Evolutionary conservation across 2,329 filamentous ascomycete genomes (phyloP), one percentile per base, ranked within the genome.

Genomic region (Leptographium flavum): DNA sequence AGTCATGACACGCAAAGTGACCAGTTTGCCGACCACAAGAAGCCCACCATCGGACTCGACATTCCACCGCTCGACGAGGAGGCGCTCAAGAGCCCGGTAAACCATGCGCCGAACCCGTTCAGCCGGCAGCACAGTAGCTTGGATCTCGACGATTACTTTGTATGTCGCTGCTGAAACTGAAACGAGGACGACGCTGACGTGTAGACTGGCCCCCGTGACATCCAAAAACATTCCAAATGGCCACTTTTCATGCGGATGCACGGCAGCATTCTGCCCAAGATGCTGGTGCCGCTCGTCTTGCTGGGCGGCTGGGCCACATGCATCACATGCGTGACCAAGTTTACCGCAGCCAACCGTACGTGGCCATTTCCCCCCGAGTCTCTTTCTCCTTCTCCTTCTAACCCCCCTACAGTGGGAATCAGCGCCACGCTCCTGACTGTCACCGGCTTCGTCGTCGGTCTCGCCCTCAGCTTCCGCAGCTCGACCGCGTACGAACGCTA

Each of bases 401-500:
- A 9, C 42, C 3, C 21, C 19, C 17, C 36, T 31, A 36, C 39
- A 61, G 58, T 63, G 37, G 71, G 69, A 39, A 76, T 87, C 50
- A 71, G 72, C 56, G 76, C 70, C 19, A 70, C 85, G 33, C 69
- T 90, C 17, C 70, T 88, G 38, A 88, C 83, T 0, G 78, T 90
- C 21, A 76, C 84, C 23, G 84, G 84, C 79, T 88, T 88, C 63
- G 81, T 88, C 48, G 83, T 88, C 57, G 79, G 80, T 73, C 62
- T 88, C 56, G 74, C 80, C 13, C 67, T 90, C 49, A 85, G 80
- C 19, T 87, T 90, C 66, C 79, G 83, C 45, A 85, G 76, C 50
- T 80, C 81, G 1, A 85, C 83, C 3, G 83, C 83, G 11, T 88
- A 88, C 55, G 84, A 88, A 61, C 74, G 81, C 57, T 73, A 71